Evolutionary conservation across 495 filamentous ascomycete species (phyloP).

Genomic region (Rhypophila decipiens): DNA sequence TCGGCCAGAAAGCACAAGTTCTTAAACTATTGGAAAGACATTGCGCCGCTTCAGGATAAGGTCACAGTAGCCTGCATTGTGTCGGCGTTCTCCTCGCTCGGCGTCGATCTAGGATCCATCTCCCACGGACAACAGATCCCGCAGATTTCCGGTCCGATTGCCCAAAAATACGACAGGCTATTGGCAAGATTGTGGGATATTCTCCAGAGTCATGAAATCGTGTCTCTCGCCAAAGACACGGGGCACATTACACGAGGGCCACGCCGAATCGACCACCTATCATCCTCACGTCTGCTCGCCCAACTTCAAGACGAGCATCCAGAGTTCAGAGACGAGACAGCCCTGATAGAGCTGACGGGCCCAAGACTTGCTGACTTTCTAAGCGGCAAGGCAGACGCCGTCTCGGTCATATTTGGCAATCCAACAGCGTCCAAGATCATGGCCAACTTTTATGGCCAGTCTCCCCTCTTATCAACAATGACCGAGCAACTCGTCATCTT

Average conservation of each 20-base stretch:
- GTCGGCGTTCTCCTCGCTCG: slow-evolving; percentile 33
- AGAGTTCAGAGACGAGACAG: slow-evolving; percentile 1
- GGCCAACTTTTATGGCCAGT: slow-evolving; percentile 3
- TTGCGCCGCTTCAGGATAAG: slow-evolving; percentile 27
- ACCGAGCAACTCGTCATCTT: slow-evolving; percentile 1
- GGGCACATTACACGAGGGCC: neutral
- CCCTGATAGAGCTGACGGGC: slow-evolving; percentile 5
- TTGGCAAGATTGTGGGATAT: slow-evolving; percentile 25
- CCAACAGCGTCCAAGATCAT: neutral
- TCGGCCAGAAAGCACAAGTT: neutral
- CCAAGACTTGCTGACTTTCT: slow-evolving; percentile 10
- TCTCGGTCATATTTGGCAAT: slow-evolving; percentile 8
- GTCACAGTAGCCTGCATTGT: slow-evolving; percentile 36
- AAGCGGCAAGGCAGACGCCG: slow-evolving; percentile 4
- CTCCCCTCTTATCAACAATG: slow-evolving; percentile 6
- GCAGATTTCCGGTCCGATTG: neutral
- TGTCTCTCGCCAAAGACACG: neutral
- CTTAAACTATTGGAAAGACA: slow-evolving; percentile 24
- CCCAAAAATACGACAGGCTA: slow-evolving; percentile 19
- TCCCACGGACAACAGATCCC: slow-evolving; percentile 16
- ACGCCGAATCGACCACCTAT: neutral
- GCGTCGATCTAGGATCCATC: slow-evolving; percentile 15
- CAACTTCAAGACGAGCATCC: neutral
- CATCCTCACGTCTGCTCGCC: neutral
- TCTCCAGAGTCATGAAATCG: slow-evolving; percentile 17